A percentile compares a stretch with the other conserved stretches of the same genome.
Evolutionary conservation across 305 asterid genomes (phyloP).

Genomic region (Solanum hybrid): DNA sequence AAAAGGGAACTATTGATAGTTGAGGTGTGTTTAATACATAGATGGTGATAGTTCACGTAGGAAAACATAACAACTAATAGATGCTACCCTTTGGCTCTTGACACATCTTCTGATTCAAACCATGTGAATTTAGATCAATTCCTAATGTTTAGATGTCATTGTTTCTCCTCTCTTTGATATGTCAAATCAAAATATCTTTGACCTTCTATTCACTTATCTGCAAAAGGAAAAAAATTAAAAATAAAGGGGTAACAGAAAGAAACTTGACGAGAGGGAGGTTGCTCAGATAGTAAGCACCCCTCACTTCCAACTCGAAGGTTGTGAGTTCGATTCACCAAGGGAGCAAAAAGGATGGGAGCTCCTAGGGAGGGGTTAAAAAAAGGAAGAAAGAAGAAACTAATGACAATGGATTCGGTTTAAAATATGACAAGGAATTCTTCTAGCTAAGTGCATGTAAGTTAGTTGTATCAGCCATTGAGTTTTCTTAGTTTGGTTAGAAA

Average conservation of each 20-base stretch:
- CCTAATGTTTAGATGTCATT: no score
- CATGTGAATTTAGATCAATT: neutral
- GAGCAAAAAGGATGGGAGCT: no score
- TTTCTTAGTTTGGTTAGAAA: neutral
- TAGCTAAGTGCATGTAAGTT: neutral
- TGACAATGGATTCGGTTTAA: neutral
- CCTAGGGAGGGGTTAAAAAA: no score
- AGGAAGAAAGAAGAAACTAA: neutral
- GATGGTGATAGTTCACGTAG: neutral
- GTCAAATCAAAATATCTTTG: neutral
- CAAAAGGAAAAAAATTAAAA: neutral
- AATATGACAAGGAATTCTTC: neutral
- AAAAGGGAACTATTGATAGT: neutral
- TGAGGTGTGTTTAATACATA: neutral
- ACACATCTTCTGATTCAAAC: neutral
- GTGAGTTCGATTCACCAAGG: no score
- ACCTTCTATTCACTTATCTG: neutral
- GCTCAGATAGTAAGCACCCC: neutral
- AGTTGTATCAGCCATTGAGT: neutral
- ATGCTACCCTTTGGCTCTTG: neutral
- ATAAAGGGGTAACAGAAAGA: neutral
- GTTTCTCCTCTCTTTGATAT: neutral
- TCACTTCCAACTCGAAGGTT: no score
- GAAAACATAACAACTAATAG: neutral
- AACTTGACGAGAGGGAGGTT: neutral